Evolutionary conservation across 352 stramenopile genomes (phyloP), one percentile per base, ranked within the genome.

Genomic region (Phytophthora melonis): DNA sequence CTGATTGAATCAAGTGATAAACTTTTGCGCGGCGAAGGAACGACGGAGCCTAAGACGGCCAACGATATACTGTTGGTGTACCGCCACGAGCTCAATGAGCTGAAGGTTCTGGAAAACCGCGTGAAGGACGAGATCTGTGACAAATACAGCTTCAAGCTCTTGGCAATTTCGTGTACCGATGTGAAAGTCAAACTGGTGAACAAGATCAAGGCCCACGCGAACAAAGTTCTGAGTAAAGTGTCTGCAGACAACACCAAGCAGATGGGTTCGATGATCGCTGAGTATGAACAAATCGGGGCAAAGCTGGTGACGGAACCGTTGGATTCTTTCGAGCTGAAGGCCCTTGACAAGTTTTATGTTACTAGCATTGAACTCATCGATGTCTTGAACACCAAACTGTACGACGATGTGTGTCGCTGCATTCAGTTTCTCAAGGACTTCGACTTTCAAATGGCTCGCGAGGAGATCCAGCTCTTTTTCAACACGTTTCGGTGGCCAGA

Each of bases 381-480:
- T 47, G 66, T 63, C 8, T 75, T 98, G 14, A 92, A 95, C 59
- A 74, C 66, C 14, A 90, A 92, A 69, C 86, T 98, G 52, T 90
- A 82, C 25, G 79, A 93, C 6, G 85, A 95, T 43, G 81, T 97
- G 21, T 93, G 89, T 53, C 80, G 81, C 21, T 80, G 87, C n/a
- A 72, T 97, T 30, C 86, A 91, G 60, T 98, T 98, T 56, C 79
- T 98, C 6, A 90, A 97, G 21, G 82, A 91, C 34, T 92, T 98
- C 58, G 88, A 97, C 61, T 97, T 92, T 68, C 80, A 89, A 18
- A 91, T 97, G 77, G 78, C 80, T 18, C 83, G 93, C 0, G 95
- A 98, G 50, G 94, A 98, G 52, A 85, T 98, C 10, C 88, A 97
- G 68, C 79, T 97, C 23, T 96, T 98, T 62, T 94, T 97, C 66